A percentile compares a stretch with the other conserved stretches of the same genome.
These are phyloP conservation scores for Babesia caballi DNA, from an alignment of 169 alveolate species.

Conservation along the genomic window DNA sequence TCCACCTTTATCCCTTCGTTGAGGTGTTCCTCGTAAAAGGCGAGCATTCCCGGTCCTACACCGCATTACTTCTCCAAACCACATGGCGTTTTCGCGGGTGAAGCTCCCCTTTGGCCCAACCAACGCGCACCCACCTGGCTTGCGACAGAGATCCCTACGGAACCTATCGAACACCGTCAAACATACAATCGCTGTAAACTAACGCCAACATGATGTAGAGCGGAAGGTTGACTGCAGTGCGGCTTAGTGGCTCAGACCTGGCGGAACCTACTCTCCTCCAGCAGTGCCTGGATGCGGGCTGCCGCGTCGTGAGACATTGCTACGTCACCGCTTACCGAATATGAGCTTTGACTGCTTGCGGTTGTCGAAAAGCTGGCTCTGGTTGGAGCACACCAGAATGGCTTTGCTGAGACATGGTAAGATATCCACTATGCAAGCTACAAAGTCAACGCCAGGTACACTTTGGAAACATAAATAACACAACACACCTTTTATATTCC, in stretches of 20 bases:
- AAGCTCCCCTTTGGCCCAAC: background rate
- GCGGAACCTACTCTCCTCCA: slow-evolving; percentile 55
- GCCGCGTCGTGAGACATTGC: background rate
- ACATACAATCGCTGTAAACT: background rate
- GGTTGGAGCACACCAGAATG: slow-evolving; percentile 52
- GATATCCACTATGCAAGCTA: too few relatives aligned
- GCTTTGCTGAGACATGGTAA: slow-evolving; percentile 17
- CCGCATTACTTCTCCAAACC: slow-evolving; percentile 64
- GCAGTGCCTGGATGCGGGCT: slow-evolving; percentile 39
- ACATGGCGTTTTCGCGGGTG: slow-evolving; percentile 22
- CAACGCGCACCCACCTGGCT: background rate
- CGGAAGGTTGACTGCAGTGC: slow-evolving; percentile 39
- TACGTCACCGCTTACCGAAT: slow-evolving; percentile 3
- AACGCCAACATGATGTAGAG: slow-evolving; percentile 42
- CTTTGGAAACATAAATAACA: too few relatives aligned
- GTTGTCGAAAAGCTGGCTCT: slow-evolving; percentile 38
- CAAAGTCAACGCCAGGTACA: too few relatives aligned
- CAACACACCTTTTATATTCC: too few relatives aligned
- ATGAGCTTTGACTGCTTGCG: slow-evolving; percentile 21
- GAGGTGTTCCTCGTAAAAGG: slow-evolving; percentile 62
- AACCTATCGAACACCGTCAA: background rate
- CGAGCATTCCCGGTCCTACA: slow-evolving; percentile 69
- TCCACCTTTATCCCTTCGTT: slow-evolving; percentile 44
- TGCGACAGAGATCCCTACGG: slow-evolving; percentile 5
- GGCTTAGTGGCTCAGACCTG: slow-evolving; percentile 10